Conservation (phyloP, 257 asterid species). For the Plantago elongata region DNA sequence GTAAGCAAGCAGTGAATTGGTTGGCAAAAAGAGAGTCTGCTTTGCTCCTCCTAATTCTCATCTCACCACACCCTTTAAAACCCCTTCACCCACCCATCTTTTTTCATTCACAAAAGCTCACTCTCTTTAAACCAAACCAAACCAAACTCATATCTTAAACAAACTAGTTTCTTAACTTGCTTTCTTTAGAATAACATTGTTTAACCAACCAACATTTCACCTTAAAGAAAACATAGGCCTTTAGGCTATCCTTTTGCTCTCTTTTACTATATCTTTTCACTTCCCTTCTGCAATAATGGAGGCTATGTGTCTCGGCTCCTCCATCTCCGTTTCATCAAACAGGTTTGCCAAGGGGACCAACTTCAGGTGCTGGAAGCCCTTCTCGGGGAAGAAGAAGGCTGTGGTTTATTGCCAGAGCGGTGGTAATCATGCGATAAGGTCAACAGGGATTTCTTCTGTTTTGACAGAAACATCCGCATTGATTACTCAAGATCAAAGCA, state of each 20-base stretch:
- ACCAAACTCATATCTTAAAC: slow-evolving; percentile 66
- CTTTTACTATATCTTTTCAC: slow-evolving; percentile 20
- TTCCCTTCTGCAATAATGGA: slow-evolving; percentile 45
- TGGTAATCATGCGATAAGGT: slow-evolving; percentile 44
- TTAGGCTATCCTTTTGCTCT: slow-evolving; percentile 20
- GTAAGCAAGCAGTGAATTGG: slow-evolving; percentile 38
- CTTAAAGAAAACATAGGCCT: slow-evolving; percentile 23
- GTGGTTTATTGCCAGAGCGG: slow-evolving; percentile 44
- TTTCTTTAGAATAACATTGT: slow-evolving; percentile 19
- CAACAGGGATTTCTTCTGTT: slow-evolving; percentile 51
- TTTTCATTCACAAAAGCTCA: slow-evolving; percentile 28
- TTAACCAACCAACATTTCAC: slow-evolving; percentile 38
- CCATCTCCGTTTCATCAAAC: slow-evolving; percentile 35
- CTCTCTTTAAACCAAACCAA: slow-evolving; percentile 32
- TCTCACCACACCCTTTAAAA: slow-evolving; percentile 54
- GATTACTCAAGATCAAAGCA: slow-evolving; percentile 36
- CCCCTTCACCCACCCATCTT: slow-evolving; percentile 36
- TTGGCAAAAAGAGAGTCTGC: slow-evolving; percentile 81
- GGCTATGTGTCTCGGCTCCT: slow-evolving; percentile 39
- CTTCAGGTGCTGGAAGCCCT: slow-evolving; percentile 16
- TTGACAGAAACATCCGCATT: slow-evolving; percentile 47
- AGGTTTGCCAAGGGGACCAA: slow-evolving; percentile 8
- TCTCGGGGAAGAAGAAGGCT: slow-evolving; percentile 20
- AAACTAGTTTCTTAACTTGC: slow-evolving; percentile 46
- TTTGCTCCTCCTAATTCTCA: slow-evolving; percentile 69